These are phyloP conservation scores for Ophiostoma quercus DNA, from an alignment of 2,329 filamentous ascomycete genomes.

Conservation along the genomic window DNA sequence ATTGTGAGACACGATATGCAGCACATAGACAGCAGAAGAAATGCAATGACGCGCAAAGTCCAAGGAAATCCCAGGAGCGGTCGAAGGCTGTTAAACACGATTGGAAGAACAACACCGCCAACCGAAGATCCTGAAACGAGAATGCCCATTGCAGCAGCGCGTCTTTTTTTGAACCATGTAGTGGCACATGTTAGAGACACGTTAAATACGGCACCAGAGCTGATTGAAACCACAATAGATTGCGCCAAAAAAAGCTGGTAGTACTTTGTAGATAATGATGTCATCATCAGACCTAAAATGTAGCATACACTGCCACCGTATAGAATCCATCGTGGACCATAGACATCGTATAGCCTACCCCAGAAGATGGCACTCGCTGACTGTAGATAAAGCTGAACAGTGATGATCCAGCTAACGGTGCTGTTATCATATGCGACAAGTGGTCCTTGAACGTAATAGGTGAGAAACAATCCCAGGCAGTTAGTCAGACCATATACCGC, in stretches of 20 bases:
- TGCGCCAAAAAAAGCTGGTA: conserved; percentile 5
- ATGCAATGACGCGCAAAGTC: not conserved
- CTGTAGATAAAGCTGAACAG: not conserved
- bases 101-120: not conserved
- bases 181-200: not conserved
- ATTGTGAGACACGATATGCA: not conserved
- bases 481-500: conserved; percentile 7
- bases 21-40: not conserved
- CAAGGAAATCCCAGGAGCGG: not conserved
- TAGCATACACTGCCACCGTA: not conserved
- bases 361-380: conserved; percentile 7
- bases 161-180: not conserved
- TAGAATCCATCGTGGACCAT: not conserved
- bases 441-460: conserved; percentile 6
- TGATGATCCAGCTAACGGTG: conserved; percentile 6
- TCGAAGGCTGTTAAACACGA: not conserved
- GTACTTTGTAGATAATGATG: not conserved
- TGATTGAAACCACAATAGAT: not conserved
- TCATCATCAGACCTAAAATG: not conserved
- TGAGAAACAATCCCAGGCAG: conserved; percentile 3
- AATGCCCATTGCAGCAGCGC: not conserved
- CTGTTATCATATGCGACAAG: not conserved
- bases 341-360: not conserved
- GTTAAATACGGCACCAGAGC: conserved; percentile 5
- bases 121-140: not conserved